Evolutionary conservation across 2,329 filamentous ascomycete genomes (phyloP).

Genomic region (Penicillium janthinellum): DNA sequence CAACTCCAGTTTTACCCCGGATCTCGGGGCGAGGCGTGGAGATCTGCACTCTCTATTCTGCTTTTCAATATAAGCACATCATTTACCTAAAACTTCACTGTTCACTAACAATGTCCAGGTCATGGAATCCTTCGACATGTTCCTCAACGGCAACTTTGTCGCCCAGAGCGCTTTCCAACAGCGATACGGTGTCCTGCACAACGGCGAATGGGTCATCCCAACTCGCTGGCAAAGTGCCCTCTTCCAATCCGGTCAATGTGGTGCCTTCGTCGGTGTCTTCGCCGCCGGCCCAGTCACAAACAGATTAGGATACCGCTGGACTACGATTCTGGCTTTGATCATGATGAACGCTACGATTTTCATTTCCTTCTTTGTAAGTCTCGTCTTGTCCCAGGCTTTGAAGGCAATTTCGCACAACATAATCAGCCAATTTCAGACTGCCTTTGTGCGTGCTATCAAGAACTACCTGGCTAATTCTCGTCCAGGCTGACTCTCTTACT

Average conservation of each 20-base stretch:
- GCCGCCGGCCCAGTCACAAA: conserved; percentile 63
- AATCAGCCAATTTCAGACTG: no score
- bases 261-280: conserved; percentile 62
- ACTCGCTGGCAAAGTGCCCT: conserved; percentile 59
- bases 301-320: conserved; percentile 61
- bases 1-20: neutral
- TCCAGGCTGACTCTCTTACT: conserved; percentile 43
- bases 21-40: neutral
- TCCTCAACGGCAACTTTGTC: conserved; percentile 52
- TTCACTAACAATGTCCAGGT: conserved; percentile 30
- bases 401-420: no score
- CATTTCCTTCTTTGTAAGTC: conserved; percentile 58
- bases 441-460: neutral
- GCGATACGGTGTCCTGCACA: conserved; percentile 39
- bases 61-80: neutral
- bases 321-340: conserved; percentile 59
- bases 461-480: neutral
- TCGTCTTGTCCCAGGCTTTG: no score
- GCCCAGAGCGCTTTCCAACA: conserved; percentile 44
- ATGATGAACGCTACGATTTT: conserved; percentile 62
- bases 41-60: neutral
- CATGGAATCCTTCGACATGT: conserved; percentile 56
- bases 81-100: neutral
- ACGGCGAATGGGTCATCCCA: conserved; percentile 33
- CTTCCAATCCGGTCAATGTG: conserved; percentile 57